Base-by-base conservation (phyloP, 2,329 filamentous ascomycete genomes). In the Phaeophleospora eucalypticola region DNA sequence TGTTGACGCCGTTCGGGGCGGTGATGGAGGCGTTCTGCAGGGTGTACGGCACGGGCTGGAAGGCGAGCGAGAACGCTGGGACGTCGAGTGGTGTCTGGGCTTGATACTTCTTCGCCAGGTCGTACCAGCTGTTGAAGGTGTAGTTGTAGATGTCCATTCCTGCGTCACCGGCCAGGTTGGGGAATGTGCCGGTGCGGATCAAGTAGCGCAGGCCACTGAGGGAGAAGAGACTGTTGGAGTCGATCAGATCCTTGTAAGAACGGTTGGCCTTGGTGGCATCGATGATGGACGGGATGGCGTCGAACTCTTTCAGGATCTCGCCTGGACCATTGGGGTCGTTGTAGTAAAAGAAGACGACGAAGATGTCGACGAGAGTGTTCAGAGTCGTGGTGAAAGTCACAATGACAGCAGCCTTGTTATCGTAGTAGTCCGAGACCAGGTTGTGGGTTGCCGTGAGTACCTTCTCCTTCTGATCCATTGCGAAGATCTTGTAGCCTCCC, bases 301-400 rank as follows among this genome's bases (percentile, higher is more conserved):
- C 73, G 61, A 84, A 84, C 46, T 75, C 74, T 46, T 74, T 69
- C 48, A 85, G 84, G 2, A 78, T 71, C 3, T 68, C 74, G 1
- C 67, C 58, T 0, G 81, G 80, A 0, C 74, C 20, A n/a, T 14
- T 39, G 20, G 74, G 41, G 65, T 62, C 0, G 73, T 71, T 1
- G 77, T 81, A 60, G 84, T 83, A 57, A 29, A 81, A 60, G 63
- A 83, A 83, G 49, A 84, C 63, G 47, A 80, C 71, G 77, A 78
- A 82, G 16, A 76, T 68, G 50, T 81, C 70, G 38, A 80, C 54
- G 0, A 73, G 48, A 9, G 69, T 68, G 2, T 70, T 59, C 3
- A 67, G 53, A 0, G 71, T 71, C 14, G 74, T 67, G 56, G 79
- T 71, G 2, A 73, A 71, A 0, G 79, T 83, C 38, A 78, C 63